Evolutionary conservation across 495 filamentous ascomycete genomes (phyloP), one percentile per base, ranked within the genome.

Genomic region (Jackrogersella minutella): DNA sequence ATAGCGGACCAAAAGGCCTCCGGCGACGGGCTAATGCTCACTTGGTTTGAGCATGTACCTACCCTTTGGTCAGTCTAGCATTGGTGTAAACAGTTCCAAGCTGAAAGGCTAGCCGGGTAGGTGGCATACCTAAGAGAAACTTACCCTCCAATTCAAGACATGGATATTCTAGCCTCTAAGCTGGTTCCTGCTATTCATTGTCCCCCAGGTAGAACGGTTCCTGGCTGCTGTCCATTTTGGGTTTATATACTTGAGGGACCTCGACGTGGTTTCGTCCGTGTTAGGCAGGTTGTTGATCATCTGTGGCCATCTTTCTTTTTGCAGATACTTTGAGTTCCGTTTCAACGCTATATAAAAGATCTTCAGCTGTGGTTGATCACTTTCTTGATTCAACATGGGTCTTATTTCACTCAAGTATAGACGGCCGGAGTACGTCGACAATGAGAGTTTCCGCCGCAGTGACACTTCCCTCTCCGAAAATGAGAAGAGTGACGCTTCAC

Each of bases 391-490:
- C 43, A 60, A 22, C 2, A 75, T 80, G 77, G 73, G 68, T 21
- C 36, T 77, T 14, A 62, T 76, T 5, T 69, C 76, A 19, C 70
- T 78, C 44, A 73, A 11, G 30, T 81, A 81, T 54, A 72, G 73
- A 21, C 77, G 78, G 36, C 79, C 79, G 10, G 54, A 68, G 0
- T 62, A 79, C 28, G 76, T 82, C 24, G 67, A 72, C 24, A 76
- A 69, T 24, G 33, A 70, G 16, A 33, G 31, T n/a, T 49, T 73
- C 62, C 46, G 57, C 57, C 64, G 54, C 53, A 51, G 58, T 73
- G 60, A 79, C 62, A 41, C 14, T 71, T 58, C 28, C 14, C 40
- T 60, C 40, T 64, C 69, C 8, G 60, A 43, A 21, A 58, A 43
- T 16, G 70, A 70, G 34, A 71, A 64, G 14, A 63, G 16, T 3